phyloP scores from a whole-genome alignment of 164 flowering plant genomes.

The Chloranthus sessilifolius region DNA sequence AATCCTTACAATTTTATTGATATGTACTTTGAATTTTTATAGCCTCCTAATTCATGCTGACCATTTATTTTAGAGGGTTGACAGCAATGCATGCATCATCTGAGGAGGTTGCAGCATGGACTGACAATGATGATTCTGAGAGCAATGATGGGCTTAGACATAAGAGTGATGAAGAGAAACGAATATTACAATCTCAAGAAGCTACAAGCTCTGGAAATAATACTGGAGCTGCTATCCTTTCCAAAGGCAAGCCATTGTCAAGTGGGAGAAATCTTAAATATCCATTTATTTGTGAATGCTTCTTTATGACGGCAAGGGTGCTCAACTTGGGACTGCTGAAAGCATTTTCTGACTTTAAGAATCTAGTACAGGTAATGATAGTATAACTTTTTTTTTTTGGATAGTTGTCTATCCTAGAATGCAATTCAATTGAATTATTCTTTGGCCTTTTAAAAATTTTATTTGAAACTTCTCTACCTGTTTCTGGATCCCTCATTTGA shows the following conservation, averaged over 20 bases:
- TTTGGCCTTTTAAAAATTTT: too few relatives aligned
- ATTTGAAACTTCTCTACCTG: too few relatives aligned
- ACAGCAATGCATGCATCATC: constrained; percentile 97
- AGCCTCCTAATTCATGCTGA: constrained; percentile 16
- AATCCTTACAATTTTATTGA: too few relatives aligned
- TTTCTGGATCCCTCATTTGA: too few relatives aligned
- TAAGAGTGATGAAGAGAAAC: constrained; percentile 40
- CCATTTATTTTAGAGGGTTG: constrained; percentile 45
- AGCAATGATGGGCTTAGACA: constrained; percentile 20
- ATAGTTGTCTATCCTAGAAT: background rate
- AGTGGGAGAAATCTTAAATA: constrained; percentile 42
- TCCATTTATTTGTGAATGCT: constrained; percentile 90
- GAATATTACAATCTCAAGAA: constrained; percentile 63
- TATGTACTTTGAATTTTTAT: too few relatives aligned
- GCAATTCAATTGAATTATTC: too few relatives aligned
- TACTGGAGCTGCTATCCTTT: constrained; percentile 18
- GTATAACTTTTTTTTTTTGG: background rate
- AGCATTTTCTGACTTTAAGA: constrained; percentile 90
- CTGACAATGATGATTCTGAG: constrained; percentile 31
- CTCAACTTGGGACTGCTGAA: constrained; percentile 88
- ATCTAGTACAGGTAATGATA: constrained; percentile 75
- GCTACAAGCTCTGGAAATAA: constrained; percentile 61
- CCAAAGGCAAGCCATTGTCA: constrained; percentile 31
- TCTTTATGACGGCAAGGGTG: constrained; percentile 97
- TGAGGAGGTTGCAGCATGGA: constrained; percentile 82